A percentile compares a stretch with the other conserved stretches of the same genome.
Conservation (phyloP, 768 basidiomycete genomes). For the Russula lepida region DNA sequence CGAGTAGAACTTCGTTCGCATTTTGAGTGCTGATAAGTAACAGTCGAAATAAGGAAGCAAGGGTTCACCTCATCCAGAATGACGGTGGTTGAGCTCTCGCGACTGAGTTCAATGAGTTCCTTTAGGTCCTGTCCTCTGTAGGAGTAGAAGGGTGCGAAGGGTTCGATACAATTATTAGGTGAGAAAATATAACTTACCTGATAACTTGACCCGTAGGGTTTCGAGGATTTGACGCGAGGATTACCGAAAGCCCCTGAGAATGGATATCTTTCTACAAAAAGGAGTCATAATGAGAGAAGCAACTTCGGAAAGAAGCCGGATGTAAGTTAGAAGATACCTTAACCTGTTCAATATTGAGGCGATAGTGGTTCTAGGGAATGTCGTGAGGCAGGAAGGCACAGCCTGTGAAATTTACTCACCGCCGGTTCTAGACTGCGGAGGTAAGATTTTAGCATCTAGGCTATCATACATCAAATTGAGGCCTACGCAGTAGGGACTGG, state of each 20-base stretch:
- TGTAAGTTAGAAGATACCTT: constrained; percentile 36
- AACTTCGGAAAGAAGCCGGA: background rate
- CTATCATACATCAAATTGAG: background rate
- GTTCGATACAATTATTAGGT: background rate
- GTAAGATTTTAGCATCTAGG: background rate
- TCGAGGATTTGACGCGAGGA: constrained; percentile 89
- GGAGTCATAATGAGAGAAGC: background rate
- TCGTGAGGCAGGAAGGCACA: constrained; percentile 26
- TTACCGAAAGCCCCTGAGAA: constrained; percentile 75
- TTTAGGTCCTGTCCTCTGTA: constrained; percentile 69
- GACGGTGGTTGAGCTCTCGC: constrained; percentile 66
- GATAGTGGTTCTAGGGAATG: constrained; percentile 47
- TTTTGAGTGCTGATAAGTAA: background rate
- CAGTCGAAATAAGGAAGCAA: background rate
- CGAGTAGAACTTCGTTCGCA: constrained; percentile 65
- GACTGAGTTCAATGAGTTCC: constrained; percentile 63
- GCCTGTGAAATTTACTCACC: constrained; percentile 23
- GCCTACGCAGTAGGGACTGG: constrained; percentile 84
- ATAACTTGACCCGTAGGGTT: constrained; percentile 93
- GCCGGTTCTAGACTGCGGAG: constrained; percentile 29
- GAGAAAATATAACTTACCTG: constrained; percentile 34
- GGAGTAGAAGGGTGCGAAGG: background rate
- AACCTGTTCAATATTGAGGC: constrained; percentile 70
- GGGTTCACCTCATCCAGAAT: constrained; percentile 68
- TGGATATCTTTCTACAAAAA: constrained; percentile 59